Conservation (phyloP, 2,329 filamentous ascomycete species). For the Claviceps maximensis region DNA sequence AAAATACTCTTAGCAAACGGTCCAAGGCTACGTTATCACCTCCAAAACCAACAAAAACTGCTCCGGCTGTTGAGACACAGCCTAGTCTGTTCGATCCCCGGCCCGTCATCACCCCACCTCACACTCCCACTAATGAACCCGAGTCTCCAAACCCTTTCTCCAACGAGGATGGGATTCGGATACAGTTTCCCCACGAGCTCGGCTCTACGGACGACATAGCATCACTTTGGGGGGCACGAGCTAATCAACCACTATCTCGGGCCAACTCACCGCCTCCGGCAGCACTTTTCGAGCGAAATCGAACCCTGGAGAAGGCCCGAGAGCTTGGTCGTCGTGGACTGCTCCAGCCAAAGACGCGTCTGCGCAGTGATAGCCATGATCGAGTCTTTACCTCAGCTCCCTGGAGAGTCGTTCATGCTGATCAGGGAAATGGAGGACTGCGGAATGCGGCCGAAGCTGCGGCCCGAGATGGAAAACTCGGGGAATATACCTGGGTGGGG, state of each 20-base stretch:
- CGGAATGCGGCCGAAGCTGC: conserved; percentile 78
- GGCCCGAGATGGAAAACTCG: conserved; percentile 51
- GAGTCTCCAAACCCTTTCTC: conserved; percentile 35
- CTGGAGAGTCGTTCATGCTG: conserved; percentile 72
- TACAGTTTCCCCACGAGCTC: conserved; percentile 41
- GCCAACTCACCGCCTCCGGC: conserved; percentile 62
- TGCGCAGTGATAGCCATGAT: conserved; percentile 51
- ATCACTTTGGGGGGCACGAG: conserved; percentile 60
- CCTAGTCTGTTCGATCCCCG: conserved; percentile 40
- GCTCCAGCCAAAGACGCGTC: conserved; percentile 37
- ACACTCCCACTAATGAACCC: conserved; percentile 38
- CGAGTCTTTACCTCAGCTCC: conserved; percentile 61
- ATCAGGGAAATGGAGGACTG: conserved; percentile 86
- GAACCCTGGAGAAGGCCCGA: conserved; percentile 42
- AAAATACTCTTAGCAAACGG: conserved; percentile 17
- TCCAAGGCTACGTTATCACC: conserved; percentile 16
- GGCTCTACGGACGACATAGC: conserved; percentile 59
- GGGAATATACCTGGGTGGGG: conserved; percentile 79
- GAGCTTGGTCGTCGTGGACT: conserved; percentile 45
- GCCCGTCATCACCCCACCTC: conserved; percentile 38
- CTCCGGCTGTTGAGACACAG: conserved; percentile 22
- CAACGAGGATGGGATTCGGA: conserved; percentile 44
- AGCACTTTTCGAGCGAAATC: conserved; percentile 57
- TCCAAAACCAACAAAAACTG: conserved; percentile 11
- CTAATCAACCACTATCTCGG: conserved; percentile 67